phyloP scores from a whole-genome alignment of 139 green algal species.

The Coccomyxa sp. region DNA sequence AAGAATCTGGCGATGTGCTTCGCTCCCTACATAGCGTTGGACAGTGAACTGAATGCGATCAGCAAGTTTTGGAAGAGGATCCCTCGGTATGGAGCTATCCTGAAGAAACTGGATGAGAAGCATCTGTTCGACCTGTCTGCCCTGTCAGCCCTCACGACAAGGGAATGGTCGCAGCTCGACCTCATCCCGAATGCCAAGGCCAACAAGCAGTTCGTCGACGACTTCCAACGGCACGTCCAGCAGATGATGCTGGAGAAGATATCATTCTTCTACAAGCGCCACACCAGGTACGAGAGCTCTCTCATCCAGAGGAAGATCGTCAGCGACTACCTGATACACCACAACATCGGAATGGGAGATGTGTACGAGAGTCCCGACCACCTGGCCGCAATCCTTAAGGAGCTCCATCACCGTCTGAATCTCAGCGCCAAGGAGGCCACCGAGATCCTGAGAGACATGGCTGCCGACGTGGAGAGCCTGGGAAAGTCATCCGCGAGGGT shows the following conservation, averaged over 20 bases:
- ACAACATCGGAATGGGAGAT: constrained; percentile 1
- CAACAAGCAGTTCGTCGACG: neutral
- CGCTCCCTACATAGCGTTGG: neutral
- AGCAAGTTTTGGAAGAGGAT: neutral
- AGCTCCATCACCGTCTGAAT: neutral
- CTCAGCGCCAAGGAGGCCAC: neutral
- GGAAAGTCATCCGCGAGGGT: neutral
- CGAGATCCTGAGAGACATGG: neutral
- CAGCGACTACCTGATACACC: neutral
- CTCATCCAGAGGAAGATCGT: neutral
- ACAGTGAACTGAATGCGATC: neutral
- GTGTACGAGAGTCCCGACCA: neutral
- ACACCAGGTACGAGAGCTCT: neutral
- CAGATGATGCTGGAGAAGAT: neutral
- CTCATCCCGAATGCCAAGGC: neutral
- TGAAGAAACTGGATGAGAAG: neutral
- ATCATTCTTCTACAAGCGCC: constrained; percentile 1
- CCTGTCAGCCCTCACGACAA: neutral
- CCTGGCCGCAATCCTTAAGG: neutral
- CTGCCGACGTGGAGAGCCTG: neutral
- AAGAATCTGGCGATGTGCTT: constrained; percentile 1
- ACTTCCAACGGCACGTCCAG: neutral
- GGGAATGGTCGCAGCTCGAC: neutral
- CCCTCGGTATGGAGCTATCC: neutral
- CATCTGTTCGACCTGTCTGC: neutral